Conservation (phyloP, 2,329 filamentous ascomycete species). For the Elsinoe arachidis region DNA sequence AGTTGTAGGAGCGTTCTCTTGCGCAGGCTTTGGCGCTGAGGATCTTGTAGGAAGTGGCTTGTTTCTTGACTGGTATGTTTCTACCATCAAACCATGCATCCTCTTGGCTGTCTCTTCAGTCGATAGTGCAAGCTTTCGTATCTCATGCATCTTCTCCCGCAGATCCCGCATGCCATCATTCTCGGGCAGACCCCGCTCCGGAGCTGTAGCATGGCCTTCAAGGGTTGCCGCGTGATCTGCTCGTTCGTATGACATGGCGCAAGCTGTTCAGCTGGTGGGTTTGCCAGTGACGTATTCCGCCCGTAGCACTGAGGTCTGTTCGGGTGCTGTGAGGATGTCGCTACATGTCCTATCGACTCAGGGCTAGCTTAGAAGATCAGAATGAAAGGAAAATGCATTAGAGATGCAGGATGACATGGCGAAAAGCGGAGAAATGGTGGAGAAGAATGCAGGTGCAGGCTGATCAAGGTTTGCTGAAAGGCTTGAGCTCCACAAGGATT, state of each 20-base stretch:
- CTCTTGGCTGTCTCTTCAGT: slow-evolving; percentile 42
- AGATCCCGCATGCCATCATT: slow-evolving; percentile 44
- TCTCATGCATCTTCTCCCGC: slow-evolving; percentile 40
- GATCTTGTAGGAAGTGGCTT: background rate
- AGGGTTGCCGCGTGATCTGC: too few relatives aligned
- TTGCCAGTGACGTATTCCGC: background rate
- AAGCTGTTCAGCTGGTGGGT: background rate
- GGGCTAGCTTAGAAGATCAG: background rate
- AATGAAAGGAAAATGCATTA: background rate
- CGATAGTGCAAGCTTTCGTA: slow-evolving; percentile 34
- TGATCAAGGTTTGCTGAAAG: background rate
- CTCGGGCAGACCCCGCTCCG: slow-evolving; percentile 31
- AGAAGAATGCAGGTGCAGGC: background rate
- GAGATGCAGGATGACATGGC: background rate
- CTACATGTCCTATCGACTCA: background rate
- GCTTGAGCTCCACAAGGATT: background rate
- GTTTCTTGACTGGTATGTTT: slow-evolving; percentile 31
- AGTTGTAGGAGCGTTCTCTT: background rate
- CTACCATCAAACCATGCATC: slow-evolving; percentile 43
- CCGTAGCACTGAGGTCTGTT: background rate
- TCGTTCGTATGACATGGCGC: background rate
- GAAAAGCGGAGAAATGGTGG: background rate
- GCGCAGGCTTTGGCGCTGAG: background rate
- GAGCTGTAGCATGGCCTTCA: background rate
- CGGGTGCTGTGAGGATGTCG: background rate